Evolutionary conservation across 257 asterid genomes (phyloP), one percentile per base, ranked within the genome.

Genomic region (Paraleonurus japonicus): DNA sequence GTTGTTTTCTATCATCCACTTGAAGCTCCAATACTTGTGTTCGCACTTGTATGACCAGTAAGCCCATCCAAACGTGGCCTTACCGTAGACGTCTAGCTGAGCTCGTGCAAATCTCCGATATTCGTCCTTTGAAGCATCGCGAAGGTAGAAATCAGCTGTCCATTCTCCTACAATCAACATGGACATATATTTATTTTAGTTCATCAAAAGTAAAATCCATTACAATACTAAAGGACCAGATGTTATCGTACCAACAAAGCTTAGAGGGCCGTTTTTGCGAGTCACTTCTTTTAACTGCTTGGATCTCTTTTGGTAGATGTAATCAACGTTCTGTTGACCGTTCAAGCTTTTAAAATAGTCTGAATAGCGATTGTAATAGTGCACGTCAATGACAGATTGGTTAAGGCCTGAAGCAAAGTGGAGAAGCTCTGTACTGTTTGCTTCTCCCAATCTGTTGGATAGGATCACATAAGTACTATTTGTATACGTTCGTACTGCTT

Each of bases 31-130:
- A 17, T 75, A 65, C 35, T 68, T 79, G 5, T 47, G 67, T 30
- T 60, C 79, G 47, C 86, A 81, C 74, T 82, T 84, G 75, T 82
- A 82, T 0, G 89, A 82, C 89, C 87, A 84, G 65, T 80, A 86
- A 20, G 86, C 81, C 87, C 87, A 82, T 57, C 89, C 89, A 67
- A 84, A 86, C 7, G 79, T 81, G 1, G 89, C 85, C 47, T 67
- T 84, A 1, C 87, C 83, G 1, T 84, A 86, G 7, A 86, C 87
- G 1, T 81, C 75, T 11, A 81, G 26, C 76, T 81, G 85, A 35
- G 85, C 82, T 79, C 74, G 48, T 8, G 79, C 89, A 26, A 70
- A 84, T 51, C 81, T 82, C 73, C 48, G 61, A 15, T 84, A 80
- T 6, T 80, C 85, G 30, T 79, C 70, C 71, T 17, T 77, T 26